Conservation (phyloP, 768 basidiomycete species). For the Grammothele lineata region DNA sequence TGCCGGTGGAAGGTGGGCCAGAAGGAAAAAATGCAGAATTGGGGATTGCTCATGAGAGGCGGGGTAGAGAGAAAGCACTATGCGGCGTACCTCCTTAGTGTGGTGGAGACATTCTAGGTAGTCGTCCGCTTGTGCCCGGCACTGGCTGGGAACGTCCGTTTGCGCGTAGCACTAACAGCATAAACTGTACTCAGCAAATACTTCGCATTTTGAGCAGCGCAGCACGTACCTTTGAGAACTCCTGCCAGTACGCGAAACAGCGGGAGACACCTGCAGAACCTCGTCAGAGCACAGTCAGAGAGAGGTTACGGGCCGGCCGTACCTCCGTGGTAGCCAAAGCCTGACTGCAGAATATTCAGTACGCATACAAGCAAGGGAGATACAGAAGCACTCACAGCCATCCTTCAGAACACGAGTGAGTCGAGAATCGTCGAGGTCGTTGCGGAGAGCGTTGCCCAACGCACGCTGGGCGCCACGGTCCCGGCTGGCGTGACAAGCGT, state of each 20-base stretch:
- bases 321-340: conserved; percentile 35
- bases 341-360: conserved; percentile 44
- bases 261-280: conserved; percentile 61
- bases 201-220: background rate
- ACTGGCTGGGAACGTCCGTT: conserved; percentile 71
- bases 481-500: background rate
- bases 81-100: conserved; percentile 83
- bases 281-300: too few species aligned
- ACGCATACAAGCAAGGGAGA: background rate
- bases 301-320: too few species aligned
- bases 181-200: background rate
- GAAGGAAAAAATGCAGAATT: too few species aligned
- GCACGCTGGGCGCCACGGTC: too few species aligned
- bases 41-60: too few species aligned
- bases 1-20: background rate
- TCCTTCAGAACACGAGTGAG: conserved; percentile 19
- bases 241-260: conserved; percentile 92
- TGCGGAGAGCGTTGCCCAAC: too few species aligned
- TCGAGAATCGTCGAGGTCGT: background rate
- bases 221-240: conserved; percentile 63
- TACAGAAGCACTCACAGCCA: conserved; percentile 34
- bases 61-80: too few species aligned
- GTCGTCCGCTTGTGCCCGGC: conserved; percentile 70
- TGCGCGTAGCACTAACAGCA: conserved; percentile 73
- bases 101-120: conserved; percentile 92